Conservation (phyloP, 2,329 filamentous ascomycete genomes). For the Claviceps sp. region DNA sequence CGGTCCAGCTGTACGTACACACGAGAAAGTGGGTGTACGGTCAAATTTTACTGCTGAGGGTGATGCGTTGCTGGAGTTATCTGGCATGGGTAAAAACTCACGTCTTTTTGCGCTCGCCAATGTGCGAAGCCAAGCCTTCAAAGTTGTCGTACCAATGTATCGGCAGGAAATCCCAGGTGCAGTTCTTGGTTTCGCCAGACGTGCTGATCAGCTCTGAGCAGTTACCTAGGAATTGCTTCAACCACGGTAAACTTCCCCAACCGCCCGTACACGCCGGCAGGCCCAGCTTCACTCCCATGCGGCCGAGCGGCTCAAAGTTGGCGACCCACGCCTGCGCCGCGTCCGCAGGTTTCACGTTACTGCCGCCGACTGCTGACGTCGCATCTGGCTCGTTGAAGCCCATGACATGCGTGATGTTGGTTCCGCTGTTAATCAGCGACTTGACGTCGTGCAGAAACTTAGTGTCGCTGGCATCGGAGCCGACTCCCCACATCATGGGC, state of each 20-base stretch:
- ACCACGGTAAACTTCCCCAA: conserved; percentile 48
- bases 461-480: conserved; percentile 33
- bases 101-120: conserved; percentile 36
- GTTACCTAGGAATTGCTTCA: conserved; percentile 49
- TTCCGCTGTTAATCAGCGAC: conserved; percentile 33
- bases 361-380: conserved; percentile 41
- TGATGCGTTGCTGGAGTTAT: too few relatives aligned
- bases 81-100: conserved; percentile 12
- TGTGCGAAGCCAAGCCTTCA: conserved; percentile 50
- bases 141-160: conserved; percentile 60
- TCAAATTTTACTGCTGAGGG: too few relatives aligned
- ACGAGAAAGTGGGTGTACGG: too few relatives aligned
- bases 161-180: conserved; percentile 49
- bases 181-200: conserved; percentile 29
- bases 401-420: conserved; percentile 55
- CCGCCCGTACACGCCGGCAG: conserved; percentile 57
- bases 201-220: conserved; percentile 46
- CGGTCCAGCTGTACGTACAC: too few relatives aligned
- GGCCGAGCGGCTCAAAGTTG: conserved; percentile 55
- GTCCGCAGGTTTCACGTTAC: conserved; percentile 39
- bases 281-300: conserved; percentile 52
- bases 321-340: conserved; percentile 59
- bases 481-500: conserved; percentile 65
- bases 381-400: conserved; percentile 71
- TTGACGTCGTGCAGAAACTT: conserved; percentile 49